Percentiles rank a stretch among this genome's conserved stretches.
These are phyloP conservation scores for Ascosphaera acerosa DNA, from an alignment of 2,329 filamentous ascomycete species.

Conservation along the genomic window DNA sequence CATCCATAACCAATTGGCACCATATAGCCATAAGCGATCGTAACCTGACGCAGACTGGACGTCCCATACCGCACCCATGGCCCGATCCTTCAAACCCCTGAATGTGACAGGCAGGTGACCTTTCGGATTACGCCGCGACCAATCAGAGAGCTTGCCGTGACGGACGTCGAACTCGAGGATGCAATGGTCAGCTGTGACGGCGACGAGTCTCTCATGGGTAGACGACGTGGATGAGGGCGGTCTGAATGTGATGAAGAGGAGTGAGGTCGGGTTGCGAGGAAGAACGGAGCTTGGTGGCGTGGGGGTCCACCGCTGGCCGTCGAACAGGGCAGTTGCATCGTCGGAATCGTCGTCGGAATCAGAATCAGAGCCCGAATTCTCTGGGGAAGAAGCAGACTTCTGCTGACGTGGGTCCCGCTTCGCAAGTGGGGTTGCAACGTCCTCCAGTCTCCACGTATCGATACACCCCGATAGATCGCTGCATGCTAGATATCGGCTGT, in stretches of 20 bases:
- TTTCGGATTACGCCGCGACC: slow-evolving; percentile 66
- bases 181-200: slow-evolving; percentile 38
- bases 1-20: slow-evolving; percentile 72
- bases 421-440: slow-evolving; percentile 20
- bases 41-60: slow-evolving; percentile 19
- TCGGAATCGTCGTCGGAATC: slow-evolving; percentile 20
- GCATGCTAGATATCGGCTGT: slow-evolving; percentile 53
- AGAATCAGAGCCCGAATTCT: slow-evolving; percentile 19
- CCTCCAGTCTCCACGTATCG: slow-evolving; percentile 58
- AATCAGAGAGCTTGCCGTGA: slow-evolving; percentile 53
- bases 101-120: slow-evolving; percentile 49
- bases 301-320: slow-evolving; percentile 45
- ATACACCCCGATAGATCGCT: slow-evolving; percentile 66
- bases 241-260: slow-evolving; percentile 43
- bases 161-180: slow-evolving; percentile 57
- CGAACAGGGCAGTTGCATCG: slow-evolving; percentile 22
- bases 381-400: slow-evolving; percentile 18
- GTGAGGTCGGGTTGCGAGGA: slow-evolving; percentile 38
- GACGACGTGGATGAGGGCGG: slow-evolving; percentile 13
- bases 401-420: slow-evolving; percentile 12
- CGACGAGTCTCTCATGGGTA: slow-evolving; percentile 28
- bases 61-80: slow-evolving; percentile 72
- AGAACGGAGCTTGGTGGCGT: slow-evolving; percentile 46
- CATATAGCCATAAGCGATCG: slow-evolving; percentile 68
- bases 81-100: slow-evolving; percentile 46